These are phyloP conservation scores for Xylariaceae sp. DNA, from an alignment of 2,329 filamentous ascomycete species.

Conservation along the genomic window DNA sequence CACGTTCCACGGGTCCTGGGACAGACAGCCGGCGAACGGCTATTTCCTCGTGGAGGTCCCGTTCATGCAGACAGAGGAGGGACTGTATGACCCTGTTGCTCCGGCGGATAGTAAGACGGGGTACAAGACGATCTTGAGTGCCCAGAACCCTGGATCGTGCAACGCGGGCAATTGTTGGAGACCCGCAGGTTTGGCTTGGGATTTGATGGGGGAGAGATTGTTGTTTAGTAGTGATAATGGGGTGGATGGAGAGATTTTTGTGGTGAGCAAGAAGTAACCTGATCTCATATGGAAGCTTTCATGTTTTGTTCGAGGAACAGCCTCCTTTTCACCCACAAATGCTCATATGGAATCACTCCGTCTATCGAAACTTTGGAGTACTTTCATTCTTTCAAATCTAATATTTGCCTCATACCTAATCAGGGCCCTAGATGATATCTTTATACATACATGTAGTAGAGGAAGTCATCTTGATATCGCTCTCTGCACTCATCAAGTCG, in stretches of 20 bases:
- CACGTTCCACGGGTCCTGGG: conserved; percentile 61
- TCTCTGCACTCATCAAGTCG: too few relatives aligned
- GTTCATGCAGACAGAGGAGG: conserved; percentile 34
- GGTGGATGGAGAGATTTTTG: conserved; percentile 46
- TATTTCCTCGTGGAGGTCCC: conserved; percentile 36
- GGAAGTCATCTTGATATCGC: too few relatives aligned
- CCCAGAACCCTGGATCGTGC: conserved; percentile 44
- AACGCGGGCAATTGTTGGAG: conserved; percentile 41
- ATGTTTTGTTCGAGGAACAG: not conserved
- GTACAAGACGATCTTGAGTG: conserved; percentile 46
- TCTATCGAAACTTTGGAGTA: too few relatives aligned
- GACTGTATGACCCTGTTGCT: conserved; percentile 30
- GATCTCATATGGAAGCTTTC: not conserved
- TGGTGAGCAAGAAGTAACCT: conserved; percentile 24
- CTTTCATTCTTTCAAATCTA: too few relatives aligned
- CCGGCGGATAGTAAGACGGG: conserved; percentile 38
- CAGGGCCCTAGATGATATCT: too few relatives aligned
- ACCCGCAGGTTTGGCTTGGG: conserved; percentile 44
- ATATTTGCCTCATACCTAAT: too few relatives aligned
- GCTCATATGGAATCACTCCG: too few relatives aligned
- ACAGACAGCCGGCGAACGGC: conserved; percentile 34
- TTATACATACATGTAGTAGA: too few relatives aligned
- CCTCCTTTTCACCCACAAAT: too few relatives aligned
- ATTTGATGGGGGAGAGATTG: conserved; percentile 41
- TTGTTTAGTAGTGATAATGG: conserved; percentile 50